Conservation (phyloP, 1,139 yeast species). For the Suhomyces bolitotheri region DNA sequence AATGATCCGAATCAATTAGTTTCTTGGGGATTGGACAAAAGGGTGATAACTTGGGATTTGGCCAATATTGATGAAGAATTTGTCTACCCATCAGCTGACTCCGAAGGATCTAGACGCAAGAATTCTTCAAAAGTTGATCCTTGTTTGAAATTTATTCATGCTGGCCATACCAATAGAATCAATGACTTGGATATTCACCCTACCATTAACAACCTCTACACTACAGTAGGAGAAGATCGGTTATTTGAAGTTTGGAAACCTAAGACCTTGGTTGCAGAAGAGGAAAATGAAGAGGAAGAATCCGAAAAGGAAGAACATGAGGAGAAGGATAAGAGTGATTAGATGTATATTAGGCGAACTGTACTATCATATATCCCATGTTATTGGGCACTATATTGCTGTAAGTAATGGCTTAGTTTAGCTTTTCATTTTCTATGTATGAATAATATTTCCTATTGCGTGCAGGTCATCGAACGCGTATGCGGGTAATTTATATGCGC, state of each 20-base stretch:
- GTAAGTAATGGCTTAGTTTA: neutral
- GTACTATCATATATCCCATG: no score
- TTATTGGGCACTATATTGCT: neutral
- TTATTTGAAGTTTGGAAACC: conserved; percentile 58
- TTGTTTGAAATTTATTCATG: conserved; percentile 58
- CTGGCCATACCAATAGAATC: conserved; percentile 57
- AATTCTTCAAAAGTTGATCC: conserved; percentile 50
- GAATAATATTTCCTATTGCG: conserved; percentile 1
- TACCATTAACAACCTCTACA: conserved; percentile 37
- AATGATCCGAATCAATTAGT: conserved; percentile 39
- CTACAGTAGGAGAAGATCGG: conserved; percentile 54
- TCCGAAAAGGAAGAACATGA: conserved; percentile 30
- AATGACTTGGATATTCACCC: conserved; percentile 56
- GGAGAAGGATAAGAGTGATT: conserved; percentile 11
- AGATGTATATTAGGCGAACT: conserved; percentile 8
- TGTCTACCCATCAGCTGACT: conserved; percentile 31
- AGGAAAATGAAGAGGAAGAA: conserved; percentile 42
- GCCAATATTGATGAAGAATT: conserved; percentile 47
- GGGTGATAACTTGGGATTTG: conserved; percentile 54
- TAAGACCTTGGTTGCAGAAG: conserved; percentile 40
- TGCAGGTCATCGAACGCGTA: conserved; percentile 10
- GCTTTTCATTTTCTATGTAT: no score
- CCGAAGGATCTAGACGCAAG: conserved; percentile 27
- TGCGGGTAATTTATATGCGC: conserved; percentile 7
- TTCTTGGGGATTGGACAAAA: conserved; percentile 53